A percentile compares a stretch with the other conserved stretches of the same genome.
These are phyloP conservation scores for Apiotrichum siamense DNA, from an alignment of 1,284 basidiomycete genomes.

Conservation along the genomic window DNA sequence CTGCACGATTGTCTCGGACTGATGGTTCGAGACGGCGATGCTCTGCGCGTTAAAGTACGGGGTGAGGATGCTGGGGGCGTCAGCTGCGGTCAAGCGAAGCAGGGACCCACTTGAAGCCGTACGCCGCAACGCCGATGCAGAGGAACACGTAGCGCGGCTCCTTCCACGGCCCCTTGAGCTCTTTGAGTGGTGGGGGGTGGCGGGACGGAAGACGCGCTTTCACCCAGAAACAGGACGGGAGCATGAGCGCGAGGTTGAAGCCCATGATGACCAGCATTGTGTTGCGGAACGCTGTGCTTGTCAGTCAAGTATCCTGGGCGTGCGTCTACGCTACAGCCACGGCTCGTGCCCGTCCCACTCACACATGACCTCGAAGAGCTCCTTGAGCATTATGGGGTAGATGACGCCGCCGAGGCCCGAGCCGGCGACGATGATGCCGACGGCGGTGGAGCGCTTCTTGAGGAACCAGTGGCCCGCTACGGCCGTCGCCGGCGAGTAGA, in stretches of 20 bases:
- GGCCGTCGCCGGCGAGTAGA: slow-evolving; percentile 40
- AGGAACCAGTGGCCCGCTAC: slow-evolving; percentile 45
- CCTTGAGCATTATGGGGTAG: slow-evolving; percentile 40
- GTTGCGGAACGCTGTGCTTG: slow-evolving; percentile 14
- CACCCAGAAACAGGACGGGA: slow-evolving; percentile 20
- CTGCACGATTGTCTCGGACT: slow-evolving; percentile 5
- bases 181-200: slow-evolving; percentile 8
- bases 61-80: slow-evolving; percentile 17
- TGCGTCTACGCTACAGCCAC: background rate
- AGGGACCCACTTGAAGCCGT: slow-evolving; percentile 13
- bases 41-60: slow-evolving; percentile 15
- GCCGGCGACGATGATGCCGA: slow-evolving; percentile 40
- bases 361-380: slow-evolving; percentile 29
- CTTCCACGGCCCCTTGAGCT: slow-evolving; percentile 24
- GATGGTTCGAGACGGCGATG: slow-evolving; percentile 10
- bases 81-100: slow-evolving; percentile 11
- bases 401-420: slow-evolving; percentile 42
- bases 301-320: too few relatives aligned
- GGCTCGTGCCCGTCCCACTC: too few relatives aligned
- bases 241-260: slow-evolving; percentile 18
- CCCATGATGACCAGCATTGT: slow-evolving; percentile 24
- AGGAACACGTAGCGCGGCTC: slow-evolving; percentile 30
- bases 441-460: slow-evolving; percentile 32
- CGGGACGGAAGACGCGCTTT: slow-evolving; percentile 24
- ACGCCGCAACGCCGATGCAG: slow-evolving; percentile 21